phyloP scores from a whole-genome alignment of 1,284 basidiomycete species.

The Anthracocystis walkeri region DNA sequence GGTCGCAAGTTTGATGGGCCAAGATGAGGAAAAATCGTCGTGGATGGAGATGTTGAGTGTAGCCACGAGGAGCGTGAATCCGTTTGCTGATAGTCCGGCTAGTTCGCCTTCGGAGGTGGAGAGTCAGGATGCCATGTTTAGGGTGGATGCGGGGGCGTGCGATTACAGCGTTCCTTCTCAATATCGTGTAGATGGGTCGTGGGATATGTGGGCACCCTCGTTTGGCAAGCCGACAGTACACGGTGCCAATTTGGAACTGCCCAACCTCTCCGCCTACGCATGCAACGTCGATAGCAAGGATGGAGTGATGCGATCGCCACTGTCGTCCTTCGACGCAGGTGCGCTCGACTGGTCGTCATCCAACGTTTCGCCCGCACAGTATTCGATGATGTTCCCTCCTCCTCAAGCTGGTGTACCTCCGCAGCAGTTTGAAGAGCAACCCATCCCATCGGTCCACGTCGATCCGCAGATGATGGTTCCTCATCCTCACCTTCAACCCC shows the following conservation, averaged over 20 bases:
- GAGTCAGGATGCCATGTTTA: constrained; percentile 27
- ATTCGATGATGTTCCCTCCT: constrained; percentile 28
- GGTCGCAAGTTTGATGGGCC: neutral
- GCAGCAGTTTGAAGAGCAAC: neutral
- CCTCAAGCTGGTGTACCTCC: neutral
- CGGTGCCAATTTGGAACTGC: constrained; percentile 6
- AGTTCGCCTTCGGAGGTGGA: constrained; percentile 37
- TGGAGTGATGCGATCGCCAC: constrained; percentile 9
- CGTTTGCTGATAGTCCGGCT: constrained; percentile 40
- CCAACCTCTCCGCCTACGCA: constrained; percentile 24
- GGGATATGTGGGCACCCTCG: constrained; percentile 33
- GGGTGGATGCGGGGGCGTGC: constrained; percentile 44
- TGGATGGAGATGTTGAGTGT: constrained; percentile 53
- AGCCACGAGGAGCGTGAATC: constrained; percentile 34
- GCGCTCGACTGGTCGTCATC: constrained; percentile 41
- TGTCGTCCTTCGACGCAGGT: constrained; percentile 35
- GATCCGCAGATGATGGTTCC: constrained; percentile 26
- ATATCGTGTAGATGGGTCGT: constrained; percentile 2
- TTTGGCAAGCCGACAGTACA: constrained; percentile 27
- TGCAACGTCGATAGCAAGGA: constrained; percentile 31
- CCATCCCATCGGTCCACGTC: constrained; percentile 15
- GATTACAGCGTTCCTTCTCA: constrained; percentile 24
- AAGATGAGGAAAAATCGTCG: constrained; percentile 23
- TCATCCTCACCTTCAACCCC: neutral
- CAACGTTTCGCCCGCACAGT: constrained; percentile 28